Evolutionary conservation across 768 basidiomycete genomes (phyloP).

Genomic region (Coprinopsis marcescibilis): DNA sequence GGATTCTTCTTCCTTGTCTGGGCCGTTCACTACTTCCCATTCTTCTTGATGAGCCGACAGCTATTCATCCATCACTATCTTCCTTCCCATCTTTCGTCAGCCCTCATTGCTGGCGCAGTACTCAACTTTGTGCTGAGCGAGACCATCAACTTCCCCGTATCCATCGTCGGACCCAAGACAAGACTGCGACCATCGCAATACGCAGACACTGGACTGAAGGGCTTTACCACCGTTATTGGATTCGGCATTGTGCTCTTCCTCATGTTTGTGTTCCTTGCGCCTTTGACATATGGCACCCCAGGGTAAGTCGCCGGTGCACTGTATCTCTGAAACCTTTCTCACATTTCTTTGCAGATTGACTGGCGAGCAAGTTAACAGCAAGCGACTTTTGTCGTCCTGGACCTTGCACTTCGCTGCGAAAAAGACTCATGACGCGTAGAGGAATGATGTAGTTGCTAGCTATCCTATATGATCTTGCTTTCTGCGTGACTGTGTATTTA

Average conservation of each 20-base stretch:
- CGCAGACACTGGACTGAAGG: constrained; percentile 75
- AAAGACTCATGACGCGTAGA: constrained; percentile 37
- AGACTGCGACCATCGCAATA: constrained; percentile 48
- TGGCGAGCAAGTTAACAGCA: constrained; percentile 78
- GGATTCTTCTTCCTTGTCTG: constrained; percentile 95
- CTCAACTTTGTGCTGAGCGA: constrained; percentile 88
- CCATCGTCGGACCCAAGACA: constrained; percentile 64
- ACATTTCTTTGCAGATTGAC: constrained; percentile 51
- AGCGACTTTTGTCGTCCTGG: constrained; percentile 84
- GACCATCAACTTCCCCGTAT: constrained; percentile 87
- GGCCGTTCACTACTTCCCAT: constrained; percentile 94
- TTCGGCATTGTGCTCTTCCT: constrained; percentile 58
- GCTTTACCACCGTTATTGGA: constrained; percentile 53
- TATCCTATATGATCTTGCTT: not conserved
- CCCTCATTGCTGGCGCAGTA: constrained; percentile 87
- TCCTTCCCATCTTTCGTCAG: constrained; percentile 90
- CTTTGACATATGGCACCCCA: constrained; percentile 94
- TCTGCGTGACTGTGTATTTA: not conserved
- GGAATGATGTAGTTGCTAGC: not conserved
- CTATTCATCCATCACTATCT: constrained; percentile 98
- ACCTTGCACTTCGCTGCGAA: constrained; percentile 90
- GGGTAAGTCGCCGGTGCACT: constrained; percentile 53
- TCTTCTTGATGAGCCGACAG: constrained; percentile 97
- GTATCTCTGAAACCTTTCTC: constrained; percentile 5
- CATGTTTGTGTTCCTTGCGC: constrained; percentile 72